Evolutionary conservation across 768 basidiomycete genomes (phyloP), one percentile per base, ranked within the genome.

Genomic region (Boletus rubescentipes): DNA sequence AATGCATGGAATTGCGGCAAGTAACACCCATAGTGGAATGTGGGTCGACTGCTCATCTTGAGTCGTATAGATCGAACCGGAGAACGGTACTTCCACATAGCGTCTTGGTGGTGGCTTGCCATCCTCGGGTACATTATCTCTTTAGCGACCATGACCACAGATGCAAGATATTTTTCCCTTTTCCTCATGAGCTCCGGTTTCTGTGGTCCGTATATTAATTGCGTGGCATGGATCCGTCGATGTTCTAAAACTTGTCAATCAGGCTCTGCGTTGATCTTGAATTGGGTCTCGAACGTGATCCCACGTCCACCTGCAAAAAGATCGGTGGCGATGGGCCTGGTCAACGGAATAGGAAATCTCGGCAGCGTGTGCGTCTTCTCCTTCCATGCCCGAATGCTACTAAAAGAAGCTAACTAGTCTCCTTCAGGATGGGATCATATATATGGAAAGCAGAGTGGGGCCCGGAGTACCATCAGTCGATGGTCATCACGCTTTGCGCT

Each of bases 21-120:
- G 41, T 40, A 37, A 12, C 20, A 14, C 29, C 11, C 30, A 5
- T 15, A 36, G 6, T 20, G 8, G 43, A 38, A 26, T 10, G 8
- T 46, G 18, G 7, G 35, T 23, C 9, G 20, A 15, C 4, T 32
- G 15, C 32, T 44, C 10, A 10, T 26, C 20, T 34, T 3, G 4
- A 5, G 5, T 18, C 46, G 18, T 12, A 21, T 37, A 79, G 85
- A 85, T 57, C 73, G 72, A 54, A 80, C 81, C 7, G 85, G 85
- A 5, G 86, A 86, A 63, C 78, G 84, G 10, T 86, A 79, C 70
- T 84, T 84, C 73, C 86, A 86, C 61, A 74, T 84, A 21, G 66
- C 74, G 1, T 67, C 61, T 2, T 79, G 77, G 71, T 84, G 79
- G 80, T 85, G 83, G 83, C 77, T 69, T 11, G 78, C 79, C 43